Evolutionary conservation across 2,329 filamentous ascomycete species (phyloP).

Genomic region (Calonectria naviculata): DNA sequence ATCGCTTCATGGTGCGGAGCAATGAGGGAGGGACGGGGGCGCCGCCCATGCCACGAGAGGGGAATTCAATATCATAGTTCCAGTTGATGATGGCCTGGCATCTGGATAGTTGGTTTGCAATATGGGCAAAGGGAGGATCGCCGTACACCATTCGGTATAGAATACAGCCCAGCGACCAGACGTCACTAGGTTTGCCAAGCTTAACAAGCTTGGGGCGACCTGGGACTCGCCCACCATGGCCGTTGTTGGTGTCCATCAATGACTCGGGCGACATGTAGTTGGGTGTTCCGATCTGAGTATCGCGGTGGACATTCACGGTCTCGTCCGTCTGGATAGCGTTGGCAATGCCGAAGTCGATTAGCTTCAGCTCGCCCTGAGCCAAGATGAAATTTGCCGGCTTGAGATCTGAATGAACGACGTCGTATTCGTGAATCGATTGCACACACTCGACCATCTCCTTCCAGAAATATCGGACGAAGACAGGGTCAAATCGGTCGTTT

Average conservation of each 20-base stretch:
- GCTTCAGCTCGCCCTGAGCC: constrained; percentile 88
- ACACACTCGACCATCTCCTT: constrained; percentile 99
- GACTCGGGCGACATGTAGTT: constrained; percentile 99
- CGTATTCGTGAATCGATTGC: constrained; percentile 85
- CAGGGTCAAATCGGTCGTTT: constrained; percentile 82
- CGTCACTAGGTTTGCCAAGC: constrained; percentile 92
- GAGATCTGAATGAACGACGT: constrained; percentile 96
- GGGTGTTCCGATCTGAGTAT: constrained; percentile 93
- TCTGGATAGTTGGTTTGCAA: constrained; percentile 85
- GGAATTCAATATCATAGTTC: constrained; percentile 78
- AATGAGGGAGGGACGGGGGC: constrained; percentile 68
- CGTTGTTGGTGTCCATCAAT: constrained; percentile 85
- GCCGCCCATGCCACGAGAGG: constrained; percentile 74
- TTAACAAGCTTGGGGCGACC: constrained; percentile 84
- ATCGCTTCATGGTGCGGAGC: constrained; percentile 70
- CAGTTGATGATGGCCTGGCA: constrained; percentile 90
- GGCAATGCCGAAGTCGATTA: constrained; percentile 99
- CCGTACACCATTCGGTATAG: constrained; percentile 99
- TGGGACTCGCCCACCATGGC: constrained; percentile 56
- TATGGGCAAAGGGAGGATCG: constrained; percentile 94
- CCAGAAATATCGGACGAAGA: constrained; percentile 98
- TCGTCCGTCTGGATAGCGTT: constrained; percentile 96
- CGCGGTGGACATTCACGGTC: constrained; percentile 96
- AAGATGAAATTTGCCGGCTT: constrained; percentile 98
- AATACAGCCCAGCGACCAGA: constrained; percentile 97